A percentile compares a stretch with the other conserved stretches of the same genome.
Conservation (phyloP, 83 land plant species). For the Picea abies region DNA sequence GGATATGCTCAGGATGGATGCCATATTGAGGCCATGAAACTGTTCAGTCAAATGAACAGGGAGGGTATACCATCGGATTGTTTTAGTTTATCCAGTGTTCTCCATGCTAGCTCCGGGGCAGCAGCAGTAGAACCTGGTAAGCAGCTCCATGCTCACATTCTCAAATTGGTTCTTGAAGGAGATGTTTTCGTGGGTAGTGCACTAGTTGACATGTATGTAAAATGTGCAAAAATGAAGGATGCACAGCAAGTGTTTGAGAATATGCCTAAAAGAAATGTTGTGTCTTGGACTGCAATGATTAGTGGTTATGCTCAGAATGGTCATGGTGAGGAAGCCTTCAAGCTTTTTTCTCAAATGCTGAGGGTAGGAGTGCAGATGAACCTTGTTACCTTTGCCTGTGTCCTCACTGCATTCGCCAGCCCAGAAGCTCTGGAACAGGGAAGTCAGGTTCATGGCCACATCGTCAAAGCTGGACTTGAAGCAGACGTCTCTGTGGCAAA, state of each 20-base stretch:
- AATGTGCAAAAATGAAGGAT: background rate
- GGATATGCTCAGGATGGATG: too few species aligned
- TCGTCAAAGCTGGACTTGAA: constrained; percentile 11
- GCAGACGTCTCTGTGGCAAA: constrained; percentile 9
- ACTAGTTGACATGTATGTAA: constrained; percentile 13
- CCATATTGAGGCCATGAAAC: background rate
- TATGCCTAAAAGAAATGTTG: constrained; percentile 7
- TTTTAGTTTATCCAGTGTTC: too few species aligned
- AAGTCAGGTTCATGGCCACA: background rate
- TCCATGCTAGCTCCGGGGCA: background rate
- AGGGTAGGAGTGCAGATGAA: background rate
- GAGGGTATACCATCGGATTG: too few species aligned
- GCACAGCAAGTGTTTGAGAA: background rate
- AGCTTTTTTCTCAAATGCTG: background rate
- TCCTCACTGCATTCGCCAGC: background rate
- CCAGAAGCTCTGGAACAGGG: constrained; percentile 5
- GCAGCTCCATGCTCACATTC: constrained; percentile 6
- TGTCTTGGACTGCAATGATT: constrained; percentile 13
- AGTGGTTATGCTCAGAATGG: constrained; percentile 11
- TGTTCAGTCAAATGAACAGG: background rate
- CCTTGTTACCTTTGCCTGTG: background rate
- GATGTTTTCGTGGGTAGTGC: constrained; percentile 12
- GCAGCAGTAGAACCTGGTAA: background rate
- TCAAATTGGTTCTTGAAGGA: background rate
- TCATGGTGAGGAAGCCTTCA: background rate